Evolutionary conservation across 768 basidiomycete species (phyloP), one percentile per base, ranked within the genome.

Genomic region (Gymnopilus junonius): DNA sequence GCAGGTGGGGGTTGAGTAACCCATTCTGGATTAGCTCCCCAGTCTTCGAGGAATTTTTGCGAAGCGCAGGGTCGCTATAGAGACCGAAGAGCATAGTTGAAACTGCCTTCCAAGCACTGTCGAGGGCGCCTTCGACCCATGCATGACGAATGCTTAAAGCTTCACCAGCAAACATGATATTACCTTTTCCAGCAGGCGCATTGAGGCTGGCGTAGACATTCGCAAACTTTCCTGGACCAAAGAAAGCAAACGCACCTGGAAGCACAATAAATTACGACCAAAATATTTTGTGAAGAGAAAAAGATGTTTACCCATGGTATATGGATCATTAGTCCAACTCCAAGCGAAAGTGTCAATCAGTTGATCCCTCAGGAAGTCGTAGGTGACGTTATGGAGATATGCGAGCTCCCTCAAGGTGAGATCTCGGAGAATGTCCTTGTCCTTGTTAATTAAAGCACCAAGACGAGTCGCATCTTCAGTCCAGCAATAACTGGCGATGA

Each of bases 401-500:
- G 75, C 67, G 17, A 79, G 73, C 29, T 79, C 74, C 12, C 67
- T 61, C 37, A 78, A 58, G 6, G 75, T 69, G 21, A 77, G 59
- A 10, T 73, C 72, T 37, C 72, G 67, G 20, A 80, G 73, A 14
- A 67, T 62, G 7, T 68, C 59, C 27, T 56, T 45, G 11, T 58
- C 45, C 31, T 69, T 34, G n/a, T 67, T 60, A 8, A 80, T 71
- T 8, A 83, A 74, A 1, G 79, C 64, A 2, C 75, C 77, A 6
- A 82, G 64, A 8, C 80, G 73, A 17, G 64, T 62, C 0, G 82
- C 79, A 35, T 83, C 81, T 0, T 74, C 61, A 10, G 75, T 76
- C 79, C 77, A 80, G 31, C 64, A 67, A 68, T 82, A 83, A 53
- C 79, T 80, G 3, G 77, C 80, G 10, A 83, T 79, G 8, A 83